Conservation (phyloP, 352 stramenopile genomes). For the Globisporangium viniferum region DNA sequence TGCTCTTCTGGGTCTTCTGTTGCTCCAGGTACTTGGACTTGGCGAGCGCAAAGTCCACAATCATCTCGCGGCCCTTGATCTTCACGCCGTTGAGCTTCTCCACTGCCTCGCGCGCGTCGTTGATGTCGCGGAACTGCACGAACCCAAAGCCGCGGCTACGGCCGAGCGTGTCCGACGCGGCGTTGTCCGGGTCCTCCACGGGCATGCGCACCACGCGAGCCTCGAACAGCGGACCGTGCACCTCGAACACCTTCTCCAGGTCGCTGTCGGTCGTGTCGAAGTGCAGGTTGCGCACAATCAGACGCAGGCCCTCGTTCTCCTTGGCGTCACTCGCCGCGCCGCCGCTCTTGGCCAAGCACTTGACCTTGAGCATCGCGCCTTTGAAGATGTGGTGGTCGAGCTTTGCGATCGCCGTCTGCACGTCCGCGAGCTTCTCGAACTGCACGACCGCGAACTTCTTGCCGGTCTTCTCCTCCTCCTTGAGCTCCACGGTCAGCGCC, state of each 20-base stretch:
- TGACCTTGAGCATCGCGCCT: slow-evolving; percentile 63
- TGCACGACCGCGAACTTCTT: slow-evolving; percentile 67
- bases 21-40: slow-evolving; percentile 80
- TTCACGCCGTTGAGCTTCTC: slow-evolving; percentile 75
- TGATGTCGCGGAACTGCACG: slow-evolving; percentile 71
- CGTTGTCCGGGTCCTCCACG: slow-evolving; percentile 41
- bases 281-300: slow-evolving; percentile 83
- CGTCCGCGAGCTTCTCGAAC: slow-evolving; percentile 55
- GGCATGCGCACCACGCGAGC: slow-evolving; percentile 71
- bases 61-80: slow-evolving; percentile 80
- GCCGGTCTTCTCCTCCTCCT: slow-evolving; percentile 49
- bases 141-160: slow-evolving; percentile 82
- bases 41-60: slow-evolving; percentile 81
- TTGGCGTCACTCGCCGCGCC: slow-evolving; percentile 29
- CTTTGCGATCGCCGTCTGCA: slow-evolving; percentile 53
- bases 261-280: slow-evolving; percentile 79
- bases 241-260: slow-evolving; percentile 67
- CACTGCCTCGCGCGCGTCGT: slow-evolving; percentile 59
- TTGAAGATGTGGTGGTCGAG: slow-evolving; percentile 87
- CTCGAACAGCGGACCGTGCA: slow-evolving; percentile 64
- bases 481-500: slow-evolving; percentile 54
- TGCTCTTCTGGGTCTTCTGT: slow-evolving; percentile 43
- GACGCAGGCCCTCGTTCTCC: slow-evolving; percentile 51
- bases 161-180: slow-evolving; percentile 35
- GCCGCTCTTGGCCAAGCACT: slow-evolving; percentile 30